Percentiles rank a stretch among this genome's conserved stretches.
Evolutionary conservation across 192 early-diverging fungal genomes (phyloP).

Genomic region (Coemansia sp.): DNA sequence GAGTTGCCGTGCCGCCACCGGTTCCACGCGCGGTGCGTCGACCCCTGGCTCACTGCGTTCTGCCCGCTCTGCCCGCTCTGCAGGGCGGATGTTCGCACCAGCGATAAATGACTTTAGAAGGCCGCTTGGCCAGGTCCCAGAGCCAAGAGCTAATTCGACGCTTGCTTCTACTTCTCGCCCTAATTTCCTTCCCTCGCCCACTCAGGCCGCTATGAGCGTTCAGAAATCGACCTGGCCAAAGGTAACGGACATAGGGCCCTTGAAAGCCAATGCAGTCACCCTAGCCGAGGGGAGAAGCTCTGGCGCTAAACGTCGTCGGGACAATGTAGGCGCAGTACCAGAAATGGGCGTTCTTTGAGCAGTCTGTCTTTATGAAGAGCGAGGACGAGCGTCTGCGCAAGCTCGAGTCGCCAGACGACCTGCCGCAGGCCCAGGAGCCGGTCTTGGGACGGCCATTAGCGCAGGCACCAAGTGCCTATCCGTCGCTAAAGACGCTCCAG

Average conservation of each 20-base stretch:
- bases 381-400: constrained; percentile 1
- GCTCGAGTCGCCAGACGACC: not conserved
- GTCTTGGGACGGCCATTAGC: not conserved
- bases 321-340: constrained; percentile 17
- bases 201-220: not conserved
- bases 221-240: constrained; percentile 16
- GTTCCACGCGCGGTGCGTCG: constrained; percentile 43
- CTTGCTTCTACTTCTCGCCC: not conserved
- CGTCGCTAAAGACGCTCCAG: too few relatives aligned
- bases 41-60: constrained; percentile 38
- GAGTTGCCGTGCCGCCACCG: constrained; percentile 27
- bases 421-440: not conserved
- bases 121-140: too few relatives aligned
- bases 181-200: not conserved
- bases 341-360: constrained; percentile 17
- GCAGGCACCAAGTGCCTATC: not conserved
- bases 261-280: too few relatives aligned
- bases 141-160: too few relatives aligned
- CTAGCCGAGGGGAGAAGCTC: too few relatives aligned
- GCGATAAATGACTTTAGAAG: not conserved
- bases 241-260: too few relatives aligned
- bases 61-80: constrained; percentile 38
- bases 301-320: too few relatives aligned
- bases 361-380: constrained; percentile 8
- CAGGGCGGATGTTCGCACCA: constrained; percentile 7